A percentile compares a stretch with the other conserved stretches of the same genome.
Conservation (phyloP, 208 protist genomes). For the Blechomonas ayalai region DNA sequence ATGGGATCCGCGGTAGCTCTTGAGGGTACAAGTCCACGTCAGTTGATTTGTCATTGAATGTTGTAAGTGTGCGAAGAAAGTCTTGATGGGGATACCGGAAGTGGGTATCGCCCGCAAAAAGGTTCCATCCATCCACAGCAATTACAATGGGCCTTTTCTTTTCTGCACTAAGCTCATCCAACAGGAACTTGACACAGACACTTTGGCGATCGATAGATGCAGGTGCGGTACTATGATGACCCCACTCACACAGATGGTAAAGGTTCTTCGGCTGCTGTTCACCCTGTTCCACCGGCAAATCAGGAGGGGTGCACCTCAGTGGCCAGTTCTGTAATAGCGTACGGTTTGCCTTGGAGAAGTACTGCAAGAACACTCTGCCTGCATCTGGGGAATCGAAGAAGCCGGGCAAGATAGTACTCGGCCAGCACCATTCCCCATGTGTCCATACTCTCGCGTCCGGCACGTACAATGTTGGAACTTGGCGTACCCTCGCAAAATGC, state of each 20-base stretch:
- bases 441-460: conserved; percentile 84
- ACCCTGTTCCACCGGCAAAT: conserved; percentile 77
- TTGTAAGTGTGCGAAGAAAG: conserved; percentile 77
- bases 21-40: conserved; percentile 86
- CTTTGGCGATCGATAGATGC: conserved; percentile 86
- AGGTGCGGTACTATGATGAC: conserved; percentile 61
- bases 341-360: conserved; percentile 70
- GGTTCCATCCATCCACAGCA: conserved; percentile 86
- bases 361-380: conserved; percentile 67
- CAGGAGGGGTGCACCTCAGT: conserved; percentile 63
- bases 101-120: conserved; percentile 88
- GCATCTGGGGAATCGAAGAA: conserved; percentile 91
- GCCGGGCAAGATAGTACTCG: conserved; percentile 82
- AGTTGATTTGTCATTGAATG: conserved; percentile 65
- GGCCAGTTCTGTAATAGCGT: conserved; percentile 42
- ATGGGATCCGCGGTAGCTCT: conserved; percentile 84
- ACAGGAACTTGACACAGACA: conserved; percentile 86
- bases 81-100: conserved; percentile 89
- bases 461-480: conserved; percentile 77
- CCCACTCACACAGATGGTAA: conserved; percentile 82
- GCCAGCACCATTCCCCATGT: conserved; percentile 89
- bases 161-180: conserved; percentile 82
- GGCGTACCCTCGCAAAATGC: conserved; percentile 71
- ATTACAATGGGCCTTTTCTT: conserved; percentile 81
- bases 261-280: conserved; percentile 66